Evolutionary conservation across 1,139 yeast genomes (phyloP).

Genomic region (Diutina mesorugosa): DNA sequence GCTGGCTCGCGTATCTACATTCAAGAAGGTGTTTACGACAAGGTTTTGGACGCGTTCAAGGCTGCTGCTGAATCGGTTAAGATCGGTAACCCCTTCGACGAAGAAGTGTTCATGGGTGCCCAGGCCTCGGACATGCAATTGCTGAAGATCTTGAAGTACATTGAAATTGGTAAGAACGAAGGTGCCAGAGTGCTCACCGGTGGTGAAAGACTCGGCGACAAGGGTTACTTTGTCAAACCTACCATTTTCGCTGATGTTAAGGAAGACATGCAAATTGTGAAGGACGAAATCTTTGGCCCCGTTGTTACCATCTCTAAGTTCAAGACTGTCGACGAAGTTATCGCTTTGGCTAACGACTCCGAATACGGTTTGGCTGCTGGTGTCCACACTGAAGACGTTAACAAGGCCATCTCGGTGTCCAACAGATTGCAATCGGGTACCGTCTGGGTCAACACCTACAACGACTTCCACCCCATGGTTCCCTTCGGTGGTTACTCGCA

Average conservation of each 20-base stretch:
- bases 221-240: slow-evolving; percentile 73
- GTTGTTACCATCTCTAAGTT: slow-evolving; percentile 68
- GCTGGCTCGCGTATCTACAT: slow-evolving; percentile 77
- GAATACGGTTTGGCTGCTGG: slow-evolving; percentile 82
- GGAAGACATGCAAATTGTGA: slow-evolving; percentile 54
- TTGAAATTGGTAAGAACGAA: slow-evolving; percentile 59
- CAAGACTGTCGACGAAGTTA: slow-evolving; percentile 57
- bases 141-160: slow-evolving; percentile 61
- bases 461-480: slow-evolving; percentile 69
- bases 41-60: slow-evolving; percentile 47
- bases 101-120: slow-evolving; percentile 68
- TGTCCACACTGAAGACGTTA: slow-evolving; percentile 46
- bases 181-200: slow-evolving; percentile 72
- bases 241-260: slow-evolving; percentile 64
- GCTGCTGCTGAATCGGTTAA: slow-evolving; percentile 32
- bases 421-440: slow-evolving; percentile 68
- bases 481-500: slow-evolving; percentile 83
- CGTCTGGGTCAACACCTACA: slow-evolving; percentile 77
- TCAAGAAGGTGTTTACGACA: slow-evolving; percentile 66
- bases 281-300: slow-evolving; percentile 84
- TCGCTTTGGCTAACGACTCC: slow-evolving; percentile 58
- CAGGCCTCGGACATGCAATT: slow-evolving; percentile 69
- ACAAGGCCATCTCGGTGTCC: slow-evolving; percentile 36
- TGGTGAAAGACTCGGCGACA: slow-evolving; percentile 53
- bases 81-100: slow-evolving; percentile 64